Evolutionary conservation across 1,139 yeast genomes (phyloP).

Genomic region (Pichiaceae sp.): DNA sequence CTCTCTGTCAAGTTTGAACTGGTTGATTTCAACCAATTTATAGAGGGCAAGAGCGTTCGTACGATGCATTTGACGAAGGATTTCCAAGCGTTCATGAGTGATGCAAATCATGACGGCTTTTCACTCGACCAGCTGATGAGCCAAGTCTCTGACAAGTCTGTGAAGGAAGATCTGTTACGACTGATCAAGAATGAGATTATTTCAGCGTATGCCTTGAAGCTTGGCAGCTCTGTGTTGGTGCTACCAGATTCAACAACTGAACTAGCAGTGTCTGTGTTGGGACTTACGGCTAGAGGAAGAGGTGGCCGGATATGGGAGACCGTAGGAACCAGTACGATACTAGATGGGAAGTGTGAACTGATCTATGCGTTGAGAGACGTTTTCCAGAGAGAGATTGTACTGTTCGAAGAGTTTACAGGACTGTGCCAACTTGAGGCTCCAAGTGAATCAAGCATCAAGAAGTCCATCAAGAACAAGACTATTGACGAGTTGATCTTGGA

Average conservation of each 20-base stretch:
- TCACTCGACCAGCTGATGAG: background rate
- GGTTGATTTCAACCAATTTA: slow-evolving; percentile 4
- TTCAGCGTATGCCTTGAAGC: background rate
- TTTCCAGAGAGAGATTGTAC: slow-evolving; percentile 53
- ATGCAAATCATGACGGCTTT: background rate
- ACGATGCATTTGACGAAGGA: background rate
- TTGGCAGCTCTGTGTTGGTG: slow-evolving; percentile 34
- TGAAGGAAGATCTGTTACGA: slow-evolving; percentile 52
- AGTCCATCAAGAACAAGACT: slow-evolving; percentile 53
- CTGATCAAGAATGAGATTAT: slow-evolving; percentile 39
- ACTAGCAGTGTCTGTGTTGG: slow-evolving; percentile 69
- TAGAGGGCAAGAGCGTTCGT: background rate
- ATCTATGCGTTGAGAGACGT: slow-evolving; percentile 74
- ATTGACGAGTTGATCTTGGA: slow-evolving; percentile 70
- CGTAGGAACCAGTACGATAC: slow-evolving; percentile 38
- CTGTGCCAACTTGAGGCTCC: slow-evolving; percentile 2
- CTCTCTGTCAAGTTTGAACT: slow-evolving; percentile 9
- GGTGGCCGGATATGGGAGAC: slow-evolving; percentile 57
- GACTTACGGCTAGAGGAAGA: slow-evolving; percentile 84
- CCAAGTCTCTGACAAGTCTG: slow-evolving; percentile 41
- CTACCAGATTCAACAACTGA: slow-evolving; percentile 80
- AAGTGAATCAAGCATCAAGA: slow-evolving; percentile 6
- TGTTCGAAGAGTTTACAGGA: slow-evolving; percentile 19
- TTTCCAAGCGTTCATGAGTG: background rate
- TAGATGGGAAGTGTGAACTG: slow-evolving; percentile 21